A percentile compares a stretch with the other conserved stretches of the same genome.
These are phyloP conservation scores for Aureobasidium sp. DNA, from an alignment of 2,329 filamentous ascomycete genomes.

Conservation along the genomic window DNA sequence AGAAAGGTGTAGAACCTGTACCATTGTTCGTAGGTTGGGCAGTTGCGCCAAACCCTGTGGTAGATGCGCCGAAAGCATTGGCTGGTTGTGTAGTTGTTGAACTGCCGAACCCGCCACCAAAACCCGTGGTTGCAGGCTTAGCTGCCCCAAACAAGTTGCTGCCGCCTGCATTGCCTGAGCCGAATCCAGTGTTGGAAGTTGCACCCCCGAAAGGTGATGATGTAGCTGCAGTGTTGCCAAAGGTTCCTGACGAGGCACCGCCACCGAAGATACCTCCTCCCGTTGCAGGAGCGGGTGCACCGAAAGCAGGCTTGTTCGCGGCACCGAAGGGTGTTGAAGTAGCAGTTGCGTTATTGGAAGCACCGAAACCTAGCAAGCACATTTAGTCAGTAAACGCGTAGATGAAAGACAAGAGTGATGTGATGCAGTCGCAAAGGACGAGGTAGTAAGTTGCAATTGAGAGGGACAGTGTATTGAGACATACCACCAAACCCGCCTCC, in stretches of 20 bases:
- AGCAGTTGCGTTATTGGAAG: slow-evolving; percentile 15
- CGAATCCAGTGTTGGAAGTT: slow-evolving; percentile 15
- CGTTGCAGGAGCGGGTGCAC: slow-evolving; percentile 22
- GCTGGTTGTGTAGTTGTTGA: slow-evolving; percentile 23
- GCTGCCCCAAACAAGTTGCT: slow-evolving; percentile 24
- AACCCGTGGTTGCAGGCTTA: slow-evolving; percentile 46
- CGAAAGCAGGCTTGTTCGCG: slow-evolving; percentile 21
- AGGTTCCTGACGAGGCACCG: slow-evolving; percentile 22
- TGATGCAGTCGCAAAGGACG: not conserved
- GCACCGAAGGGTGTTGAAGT: slow-evolving; percentile 15
- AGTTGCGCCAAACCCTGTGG: slow-evolving; percentile 30
- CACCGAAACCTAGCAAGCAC: slow-evolving; percentile 18
- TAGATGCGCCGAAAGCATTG: not conserved
- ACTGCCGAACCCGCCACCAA: slow-evolving; percentile 39
- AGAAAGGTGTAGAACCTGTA: slow-evolving; percentile 60
- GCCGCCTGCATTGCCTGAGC: slow-evolving; percentile 21
- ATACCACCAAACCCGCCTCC: slow-evolving; percentile 18
- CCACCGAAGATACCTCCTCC: slow-evolving; percentile 26
- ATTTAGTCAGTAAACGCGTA: not conserved
- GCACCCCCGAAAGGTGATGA: slow-evolving; percentile 19
- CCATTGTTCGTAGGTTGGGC: slow-evolving; percentile 52
- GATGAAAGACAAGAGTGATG: no score
- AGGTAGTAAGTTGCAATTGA: not conserved
- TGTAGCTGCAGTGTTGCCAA: not conserved
- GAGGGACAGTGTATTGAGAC: not conserved